phyloP scores from a whole-genome alignment of 1,284 basidiomycete genomes.

The Papiliotrema nemorosa region DNA sequence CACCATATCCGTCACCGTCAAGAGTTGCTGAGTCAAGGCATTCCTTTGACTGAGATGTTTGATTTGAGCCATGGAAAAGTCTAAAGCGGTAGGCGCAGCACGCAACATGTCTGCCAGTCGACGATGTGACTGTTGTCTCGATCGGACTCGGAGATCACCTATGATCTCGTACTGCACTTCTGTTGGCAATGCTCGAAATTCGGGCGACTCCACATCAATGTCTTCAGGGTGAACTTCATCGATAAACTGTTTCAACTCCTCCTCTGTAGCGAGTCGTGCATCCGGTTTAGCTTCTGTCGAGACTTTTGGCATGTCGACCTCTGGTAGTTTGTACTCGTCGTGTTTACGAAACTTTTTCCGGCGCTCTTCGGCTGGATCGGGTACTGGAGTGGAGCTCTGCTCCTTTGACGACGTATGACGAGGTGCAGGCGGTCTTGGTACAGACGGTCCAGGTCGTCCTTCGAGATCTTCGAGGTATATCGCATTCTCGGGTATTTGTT shows the following conservation, averaged over 20 bases:
- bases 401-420: background rate
- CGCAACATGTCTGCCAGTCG: constrained; percentile 88
- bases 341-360: constrained; percentile 52
- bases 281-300: constrained; percentile 62
- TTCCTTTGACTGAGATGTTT: constrained; percentile 86
- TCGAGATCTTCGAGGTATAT: constrained; percentile 86
- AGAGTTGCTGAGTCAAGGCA: constrained; percentile 86
- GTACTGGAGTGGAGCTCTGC: background rate
- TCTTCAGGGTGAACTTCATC: constrained; percentile 90
- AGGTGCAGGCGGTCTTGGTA: constrained; percentile 12
- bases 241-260: constrained; percentile 83
- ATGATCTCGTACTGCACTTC: constrained; percentile 99
- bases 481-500: constrained; percentile 60
- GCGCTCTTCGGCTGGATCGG: constrained; percentile 28
- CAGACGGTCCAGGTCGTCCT: constrained; percentile 29
- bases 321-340: constrained; percentile 79
- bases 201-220: constrained; percentile 79
- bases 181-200: constrained; percentile 89
- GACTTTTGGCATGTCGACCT: constrained; percentile 54
- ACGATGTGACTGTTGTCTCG: constrained; percentile 86
- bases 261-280: constrained; percentile 87
- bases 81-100: constrained; percentile 75
- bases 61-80: constrained; percentile 95
- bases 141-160: constrained; percentile 88
- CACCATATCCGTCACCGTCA: constrained; percentile 89